These are phyloP conservation scores for Polyporus tsugae DNA, from an alignment of 1,284 basidiomycete species.

Conservation along the genomic window DNA sequence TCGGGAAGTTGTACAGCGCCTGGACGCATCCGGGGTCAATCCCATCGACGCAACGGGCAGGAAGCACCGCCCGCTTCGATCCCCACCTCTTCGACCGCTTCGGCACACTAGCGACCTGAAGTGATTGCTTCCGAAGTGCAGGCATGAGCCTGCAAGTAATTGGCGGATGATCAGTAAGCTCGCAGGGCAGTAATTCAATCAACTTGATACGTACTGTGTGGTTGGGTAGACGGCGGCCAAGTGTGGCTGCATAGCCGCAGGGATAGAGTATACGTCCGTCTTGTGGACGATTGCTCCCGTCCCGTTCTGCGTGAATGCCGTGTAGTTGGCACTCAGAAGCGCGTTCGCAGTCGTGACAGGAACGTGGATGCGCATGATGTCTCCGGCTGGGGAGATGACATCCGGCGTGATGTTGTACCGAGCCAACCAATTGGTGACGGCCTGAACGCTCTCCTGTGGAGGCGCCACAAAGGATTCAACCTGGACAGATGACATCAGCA, in stretches of 20 bases:
- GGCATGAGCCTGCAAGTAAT: neutral
- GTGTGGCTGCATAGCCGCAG: constrained; percentile 41
- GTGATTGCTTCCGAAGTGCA: neutral
- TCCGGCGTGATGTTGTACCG: constrained; percentile 42
- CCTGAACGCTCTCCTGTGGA: constrained; percentile 36
- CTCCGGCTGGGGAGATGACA: constrained; percentile 42
- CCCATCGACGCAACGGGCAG: constrained; percentile 11
- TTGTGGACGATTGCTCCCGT: constrained; percentile 39
- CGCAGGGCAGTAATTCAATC: neutral
- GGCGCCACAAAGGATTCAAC: constrained; percentile 44
- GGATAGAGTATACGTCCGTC: constrained; percentile 48
- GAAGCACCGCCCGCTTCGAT: neutral
- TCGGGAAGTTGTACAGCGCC: constrained; percentile 56
- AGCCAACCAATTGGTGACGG: constrained; percentile 47
- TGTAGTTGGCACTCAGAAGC: constrained; percentile 46
- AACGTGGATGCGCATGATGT: constrained; percentile 48
- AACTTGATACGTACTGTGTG: constrained; percentile 26
- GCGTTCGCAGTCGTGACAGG: constrained; percentile 46
- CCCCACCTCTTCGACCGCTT: neutral
- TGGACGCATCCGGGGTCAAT: constrained; percentile 62
- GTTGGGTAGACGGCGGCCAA: constrained; percentile 47
- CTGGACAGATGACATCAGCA: constrained; percentile 14
- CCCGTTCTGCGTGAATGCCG: constrained; percentile 41
- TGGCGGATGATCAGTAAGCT: neutral
- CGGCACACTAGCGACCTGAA: neutral